Percentiles rank a stretch among this genome's conserved stretches.
Evolutionary conservation across 2,329 filamentous ascomycete species (phyloP).

Genomic region (Blastomyces parvus): DNA sequence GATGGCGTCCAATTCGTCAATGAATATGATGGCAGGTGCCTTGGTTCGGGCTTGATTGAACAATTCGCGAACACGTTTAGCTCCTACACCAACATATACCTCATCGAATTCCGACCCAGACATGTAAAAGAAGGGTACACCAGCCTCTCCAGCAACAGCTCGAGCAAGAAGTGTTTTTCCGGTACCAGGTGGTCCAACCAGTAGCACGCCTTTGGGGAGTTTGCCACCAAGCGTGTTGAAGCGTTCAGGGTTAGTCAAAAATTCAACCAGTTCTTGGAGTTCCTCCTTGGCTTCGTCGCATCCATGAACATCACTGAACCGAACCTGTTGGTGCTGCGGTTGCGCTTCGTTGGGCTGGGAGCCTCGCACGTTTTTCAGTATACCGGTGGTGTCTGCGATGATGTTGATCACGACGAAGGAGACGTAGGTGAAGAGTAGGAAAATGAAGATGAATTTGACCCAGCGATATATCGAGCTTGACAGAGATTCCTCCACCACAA

Average conservation of each 20-base stretch:
- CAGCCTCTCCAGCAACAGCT: conserved; percentile 91
- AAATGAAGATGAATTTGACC: conserved; percentile 76
- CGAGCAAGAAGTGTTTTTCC: conserved; percentile 94
- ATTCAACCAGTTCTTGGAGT: conserved; percentile 92
- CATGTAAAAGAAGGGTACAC: conserved; percentile 99
- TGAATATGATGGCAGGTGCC: conserved; percentile 87
- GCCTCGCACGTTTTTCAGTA: conserved; percentile 68
- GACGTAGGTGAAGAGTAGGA: conserved; percentile 69
- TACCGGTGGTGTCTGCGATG: conserved; percentile 68
- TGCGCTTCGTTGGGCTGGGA: conserved; percentile 72
- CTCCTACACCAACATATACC: conserved; percentile 93
- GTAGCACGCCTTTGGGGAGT: conserved; percentile 88
- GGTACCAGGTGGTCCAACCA: conserved; percentile 91
- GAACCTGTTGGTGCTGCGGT: conserved; percentile 81
- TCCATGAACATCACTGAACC: conserved; percentile 89
- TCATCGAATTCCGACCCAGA: conserved; percentile 98
- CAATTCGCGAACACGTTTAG: conserved; percentile 91
- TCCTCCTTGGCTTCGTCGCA: conserved; percentile 98
- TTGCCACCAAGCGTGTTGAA: conserved; percentile 94
- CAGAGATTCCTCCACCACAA: conserved; percentile 85
- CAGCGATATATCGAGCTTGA: conserved; percentile 75
- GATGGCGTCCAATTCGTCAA: conserved; percentile 89
- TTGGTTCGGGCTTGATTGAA: conserved; percentile 74
- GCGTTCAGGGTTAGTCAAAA: conserved; percentile 82
- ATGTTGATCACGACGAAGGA: conserved; percentile 71